phyloP scores from a whole-genome alignment of 2,329 filamentous ascomycete species.

The Exophiala bonariae region DNA sequence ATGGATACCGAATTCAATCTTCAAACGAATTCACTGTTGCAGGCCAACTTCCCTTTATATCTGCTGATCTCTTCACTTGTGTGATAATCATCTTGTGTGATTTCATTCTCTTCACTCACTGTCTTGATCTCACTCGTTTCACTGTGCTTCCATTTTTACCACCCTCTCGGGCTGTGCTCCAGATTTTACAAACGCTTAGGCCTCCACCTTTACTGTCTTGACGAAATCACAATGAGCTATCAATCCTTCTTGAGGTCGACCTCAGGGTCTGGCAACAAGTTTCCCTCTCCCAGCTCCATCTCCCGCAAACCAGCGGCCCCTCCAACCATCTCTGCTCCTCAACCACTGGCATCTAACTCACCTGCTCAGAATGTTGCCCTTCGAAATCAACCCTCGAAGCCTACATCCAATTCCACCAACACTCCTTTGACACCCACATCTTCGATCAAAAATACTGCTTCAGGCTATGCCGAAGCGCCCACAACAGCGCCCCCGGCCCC shows the following conservation, averaged over 20 bases:
- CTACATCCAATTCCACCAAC: conserved; percentile 5
- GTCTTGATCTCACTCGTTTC: too few species aligned
- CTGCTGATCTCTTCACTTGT: too few species aligned
- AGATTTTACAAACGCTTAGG: too few species aligned
- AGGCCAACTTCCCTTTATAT: too few species aligned
- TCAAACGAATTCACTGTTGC: too few species aligned
- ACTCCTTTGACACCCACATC: conserved; percentile 13
- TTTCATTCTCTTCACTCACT: too few species aligned
- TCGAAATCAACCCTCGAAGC: conserved; percentile 8
- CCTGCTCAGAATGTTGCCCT: conserved; percentile 10
- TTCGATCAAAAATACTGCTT: conserved; percentile 1
- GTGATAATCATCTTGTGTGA: too few species aligned
- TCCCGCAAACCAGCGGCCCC: conserved; percentile 16
- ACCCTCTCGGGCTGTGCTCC: too few species aligned
- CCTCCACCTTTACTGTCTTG: too few species aligned
- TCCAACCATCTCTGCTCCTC: conserved; percentile 7
- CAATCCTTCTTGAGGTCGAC: conserved; percentile 20
- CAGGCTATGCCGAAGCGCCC: neutral
- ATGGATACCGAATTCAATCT: too few species aligned
- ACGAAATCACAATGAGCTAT: conserved; percentile 13
- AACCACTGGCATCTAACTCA: neutral
- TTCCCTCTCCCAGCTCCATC: conserved; percentile 14
- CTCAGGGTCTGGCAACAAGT: conserved; percentile 8
- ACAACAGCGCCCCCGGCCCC: conserved; percentile 1
- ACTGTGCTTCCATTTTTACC: too few species aligned